Percentiles rank a stretch among this genome's conserved stretches.
Evolutionary conservation across 768 basidiomycete species (phyloP).

Genomic region (Kwoniella europaea): DNA sequence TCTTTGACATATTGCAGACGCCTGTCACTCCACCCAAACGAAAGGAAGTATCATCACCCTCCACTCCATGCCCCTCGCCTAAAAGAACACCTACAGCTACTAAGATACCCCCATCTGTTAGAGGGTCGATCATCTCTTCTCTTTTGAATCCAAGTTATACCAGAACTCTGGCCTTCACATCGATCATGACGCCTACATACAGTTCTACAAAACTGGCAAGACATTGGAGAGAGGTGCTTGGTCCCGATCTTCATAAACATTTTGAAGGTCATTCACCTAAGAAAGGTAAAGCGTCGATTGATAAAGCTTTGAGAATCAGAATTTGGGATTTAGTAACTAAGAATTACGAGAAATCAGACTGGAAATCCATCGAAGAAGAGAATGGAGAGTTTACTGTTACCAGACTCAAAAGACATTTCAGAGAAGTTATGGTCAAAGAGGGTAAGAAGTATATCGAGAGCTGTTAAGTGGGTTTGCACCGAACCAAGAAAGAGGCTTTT

Average conservation of each 20-base stretch:
- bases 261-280: slow-evolving; percentile 17
- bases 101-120: slow-evolving; percentile 27
- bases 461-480: background rate
- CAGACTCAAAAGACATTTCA: slow-evolving; percentile 48
- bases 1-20: background rate
- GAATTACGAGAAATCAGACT: slow-evolving; percentile 36
- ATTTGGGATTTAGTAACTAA: slow-evolving; percentile 40
- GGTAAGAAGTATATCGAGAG: slow-evolving; percentile 37
- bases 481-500: background rate
- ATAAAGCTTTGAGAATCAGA: slow-evolving; percentile 20
- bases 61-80: slow-evolving; percentile 12
- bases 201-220: slow-evolving; percentile 30
- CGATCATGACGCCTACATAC: slow-evolving; percentile 5
- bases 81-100: slow-evolving; percentile 31
- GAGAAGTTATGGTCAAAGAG: slow-evolving; percentile 44
- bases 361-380: slow-evolving; percentile 22
- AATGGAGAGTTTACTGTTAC: slow-evolving; percentile 18
- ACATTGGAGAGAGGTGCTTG: slow-evolving; percentile 48
- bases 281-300: slow-evolving; percentile 19
- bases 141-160: slow-evolving; percentile 20
- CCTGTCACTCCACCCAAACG: slow-evolving; percentile 8
- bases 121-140: slow-evolving; percentile 29
- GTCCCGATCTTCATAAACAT: slow-evolving; percentile 26
- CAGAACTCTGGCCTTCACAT: slow-evolving; percentile 21
- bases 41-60: slow-evolving; percentile 2